phyloP scores from a whole-genome alignment of 306 rosid species.

The Aeschynomene evenia region DNA sequence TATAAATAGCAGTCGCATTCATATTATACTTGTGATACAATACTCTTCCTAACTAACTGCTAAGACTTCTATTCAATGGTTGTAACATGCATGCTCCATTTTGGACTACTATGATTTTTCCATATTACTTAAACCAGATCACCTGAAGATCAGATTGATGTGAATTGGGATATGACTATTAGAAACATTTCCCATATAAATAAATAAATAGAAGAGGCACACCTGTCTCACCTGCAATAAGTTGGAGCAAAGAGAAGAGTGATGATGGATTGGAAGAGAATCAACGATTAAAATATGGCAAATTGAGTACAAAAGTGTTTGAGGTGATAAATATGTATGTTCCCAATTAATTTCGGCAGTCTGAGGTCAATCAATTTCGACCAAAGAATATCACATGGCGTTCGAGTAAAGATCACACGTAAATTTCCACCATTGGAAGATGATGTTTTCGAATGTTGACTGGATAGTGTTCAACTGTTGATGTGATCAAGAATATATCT shows the following conservation, averaged over 20 bases:
- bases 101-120: too few species aligned
- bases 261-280: too few species aligned
- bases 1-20: too few species aligned
- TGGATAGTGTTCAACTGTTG: constrained; percentile 28
- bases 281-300: constrained; percentile 9
- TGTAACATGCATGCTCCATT: not conserved
- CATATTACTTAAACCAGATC: too few species aligned
- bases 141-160: too few species aligned
- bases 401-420: not conserved
- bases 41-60: not conserved
- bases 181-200: not conserved
- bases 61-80: constrained; percentile 22
- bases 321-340: constrained; percentile 14
- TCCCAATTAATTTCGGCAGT: not conserved
- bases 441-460: constrained; percentile 13
- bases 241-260: not conserved
- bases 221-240: not conserved
- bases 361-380: constrained; percentile 9
- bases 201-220: too few species aligned
- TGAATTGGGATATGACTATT: too few species aligned
- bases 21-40: not conserved
- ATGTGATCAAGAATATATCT: constrained; percentile 36
- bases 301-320: not conserved
- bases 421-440: constrained; percentile 33
- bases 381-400: constrained; percentile 13